Evolutionary conservation across 495 filamentous ascomycete species (phyloP), one percentile per base, ranked within the genome.

Genomic region (Lophium mytilinum): DNA sequence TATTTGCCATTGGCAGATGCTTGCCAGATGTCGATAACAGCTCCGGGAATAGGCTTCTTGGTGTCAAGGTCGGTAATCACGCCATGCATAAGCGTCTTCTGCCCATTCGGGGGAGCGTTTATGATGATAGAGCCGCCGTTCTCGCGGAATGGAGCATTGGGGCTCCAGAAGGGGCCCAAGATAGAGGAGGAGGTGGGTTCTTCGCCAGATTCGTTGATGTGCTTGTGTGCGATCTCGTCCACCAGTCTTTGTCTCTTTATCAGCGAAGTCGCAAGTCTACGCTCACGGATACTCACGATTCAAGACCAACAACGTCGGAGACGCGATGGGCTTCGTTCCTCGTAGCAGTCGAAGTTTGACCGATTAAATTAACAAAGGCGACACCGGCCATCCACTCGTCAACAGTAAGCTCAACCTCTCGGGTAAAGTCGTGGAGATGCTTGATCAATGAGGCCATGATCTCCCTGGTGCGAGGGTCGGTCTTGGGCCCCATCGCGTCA

Each of bases 11-110:
- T 93, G 72, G 86, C 77, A 7, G 81, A 85, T 40, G 87, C 86
- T 69, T 93, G 86, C 88, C 88, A 93, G 76, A 90, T 85, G 70
- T 93, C 88, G 67, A 92, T 80, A 53, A 86, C 83, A 65, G 86
- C 87, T 64, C 72, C 72, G 47, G 74, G 78, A 69, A 92, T 84
- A 53, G 83, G 83, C 72, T 80, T 76, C 63, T 83, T 83, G 19
- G 87, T 89, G 52, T 81, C 78, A 66, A 89, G 79, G 72, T 92
- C 87, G 55, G 69, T 75, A 62, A 92, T 79, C 49, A 77, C 73
- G 58, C 88, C 88, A 78, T 89, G 85, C 86, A 92, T 90, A 66
- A 74, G 74, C 60, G 82, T 80, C 17, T 86, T 80, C 57, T 78
- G 75, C 51, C 86, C 86, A 61, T 83, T 73, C 21, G 83, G 78